Percentiles rank a stretch among this genome's conserved stretches.
Conservation (phyloP, 768 basidiomycete species). For the Naganishia vishniacii region DNA sequence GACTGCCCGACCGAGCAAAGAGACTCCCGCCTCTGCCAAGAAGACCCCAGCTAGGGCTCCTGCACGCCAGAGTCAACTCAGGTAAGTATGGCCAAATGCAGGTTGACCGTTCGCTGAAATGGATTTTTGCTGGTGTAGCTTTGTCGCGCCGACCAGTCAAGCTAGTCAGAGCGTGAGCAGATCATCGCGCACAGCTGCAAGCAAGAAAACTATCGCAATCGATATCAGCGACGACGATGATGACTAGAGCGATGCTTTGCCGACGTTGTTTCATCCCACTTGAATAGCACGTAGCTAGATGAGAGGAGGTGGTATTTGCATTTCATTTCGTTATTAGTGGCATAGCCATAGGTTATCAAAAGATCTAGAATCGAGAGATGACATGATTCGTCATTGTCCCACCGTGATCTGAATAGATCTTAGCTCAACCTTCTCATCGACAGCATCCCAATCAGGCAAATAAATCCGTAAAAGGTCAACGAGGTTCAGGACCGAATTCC, state of each 20-base stretch:
- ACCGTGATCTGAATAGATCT: too few relatives aligned
- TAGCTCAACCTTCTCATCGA: too few relatives aligned
- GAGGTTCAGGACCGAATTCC: too few relatives aligned
- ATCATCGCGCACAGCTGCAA: slow-evolving; percentile 22
- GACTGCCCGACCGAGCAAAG: slow-evolving; percentile 34
- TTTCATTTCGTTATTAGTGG: too few relatives aligned
- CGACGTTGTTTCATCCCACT: too few relatives aligned
- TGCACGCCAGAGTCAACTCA: slow-evolving; percentile 39
- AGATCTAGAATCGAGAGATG: too few relatives aligned
- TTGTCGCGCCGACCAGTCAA: slow-evolving; percentile 15
- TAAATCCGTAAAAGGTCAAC: too few relatives aligned
- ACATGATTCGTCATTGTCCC: too few relatives aligned
- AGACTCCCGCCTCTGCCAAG: slow-evolving; percentile 52
- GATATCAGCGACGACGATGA: slow-evolving; percentile 20
- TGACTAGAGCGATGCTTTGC: slow-evolving; percentile 7
- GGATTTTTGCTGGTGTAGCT: neutral
- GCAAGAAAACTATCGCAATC: slow-evolving; percentile 16
- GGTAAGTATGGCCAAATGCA: slow-evolving; percentile 4
- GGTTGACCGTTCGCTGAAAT: neutral
- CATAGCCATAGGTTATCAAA: too few relatives aligned
- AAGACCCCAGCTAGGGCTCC: slow-evolving; percentile 56
- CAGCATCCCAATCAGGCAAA: too few relatives aligned
- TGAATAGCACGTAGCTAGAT: too few relatives aligned
- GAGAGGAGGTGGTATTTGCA: too few relatives aligned
- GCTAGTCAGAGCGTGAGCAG: slow-evolving; percentile 1